These are phyloP conservation scores for Diplodia scrobiculata DNA, from an alignment of 2,329 filamentous ascomycete species.

Conservation along the genomic window DNA sequence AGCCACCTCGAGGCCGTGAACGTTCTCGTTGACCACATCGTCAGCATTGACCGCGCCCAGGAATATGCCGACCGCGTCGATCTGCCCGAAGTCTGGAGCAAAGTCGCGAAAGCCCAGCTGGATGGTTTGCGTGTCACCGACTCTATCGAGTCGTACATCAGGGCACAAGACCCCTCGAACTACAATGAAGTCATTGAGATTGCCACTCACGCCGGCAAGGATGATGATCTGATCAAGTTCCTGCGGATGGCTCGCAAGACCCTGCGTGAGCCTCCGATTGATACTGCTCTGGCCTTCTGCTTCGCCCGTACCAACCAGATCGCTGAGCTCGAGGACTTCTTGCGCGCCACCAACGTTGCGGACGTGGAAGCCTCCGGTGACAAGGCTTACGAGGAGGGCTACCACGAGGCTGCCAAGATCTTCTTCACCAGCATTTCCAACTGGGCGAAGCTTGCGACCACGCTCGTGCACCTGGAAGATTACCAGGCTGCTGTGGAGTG, in stretches of 20 bases:
- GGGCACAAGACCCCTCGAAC: conserved; percentile 88
- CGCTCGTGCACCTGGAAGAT: conserved; percentile 92
- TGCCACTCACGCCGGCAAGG: conserved; percentile 91
- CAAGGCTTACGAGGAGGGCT: conserved; percentile 93
- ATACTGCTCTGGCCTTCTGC: conserved; percentile 91
- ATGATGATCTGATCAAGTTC: conserved; percentile 95
- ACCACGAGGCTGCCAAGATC: conserved; percentile 96
- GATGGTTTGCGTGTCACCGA: conserved; percentile 92
- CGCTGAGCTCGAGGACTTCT: conserved; percentile 91
- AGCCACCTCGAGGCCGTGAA: conserved; percentile 85
- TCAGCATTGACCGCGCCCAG: conserved; percentile 96
- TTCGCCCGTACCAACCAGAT: conserved; percentile 91
- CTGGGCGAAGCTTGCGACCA: conserved; percentile 98
- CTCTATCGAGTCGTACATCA: conserved; percentile 95
- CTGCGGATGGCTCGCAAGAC: conserved; percentile 97
- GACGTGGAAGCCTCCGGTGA: conserved; percentile 96
- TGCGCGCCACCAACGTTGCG: conserved; percentile 88
- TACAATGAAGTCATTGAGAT: conserved; percentile 96
- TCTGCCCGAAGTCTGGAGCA: conserved; percentile 94
- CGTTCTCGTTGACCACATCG: conserved; percentile 92
- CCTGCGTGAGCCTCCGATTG: conserved; percentile 86
- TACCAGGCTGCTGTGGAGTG: conserved; percentile 98
- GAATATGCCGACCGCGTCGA: conserved; percentile 95
- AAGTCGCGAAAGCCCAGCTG: conserved; percentile 95
- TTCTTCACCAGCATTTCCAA: conserved; percentile 98